These are phyloP conservation scores for Pseudocercospora cruenta DNA, from an alignment of 2,329 filamentous ascomycete genomes.

Conservation along the genomic window DNA sequence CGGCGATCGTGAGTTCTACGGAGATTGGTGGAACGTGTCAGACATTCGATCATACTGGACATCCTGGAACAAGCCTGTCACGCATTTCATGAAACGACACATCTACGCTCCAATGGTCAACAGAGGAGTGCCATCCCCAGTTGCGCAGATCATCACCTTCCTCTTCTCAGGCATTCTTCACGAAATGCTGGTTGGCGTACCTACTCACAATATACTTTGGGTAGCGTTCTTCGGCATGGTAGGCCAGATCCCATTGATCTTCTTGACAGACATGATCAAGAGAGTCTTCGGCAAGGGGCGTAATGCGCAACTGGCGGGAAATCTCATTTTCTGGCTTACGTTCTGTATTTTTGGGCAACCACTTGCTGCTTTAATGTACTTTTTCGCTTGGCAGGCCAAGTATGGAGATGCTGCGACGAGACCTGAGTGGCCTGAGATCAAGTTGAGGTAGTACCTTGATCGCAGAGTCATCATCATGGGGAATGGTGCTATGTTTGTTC, in stretches of 20 bases:
- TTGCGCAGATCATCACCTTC: slow-evolving; percentile 82
- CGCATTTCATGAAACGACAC: slow-evolving; percentile 94
- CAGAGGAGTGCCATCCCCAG: slow-evolving; percentile 72
- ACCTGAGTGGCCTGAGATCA: slow-evolving; percentile 32
- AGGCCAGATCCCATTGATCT: slow-evolving; percentile 85
- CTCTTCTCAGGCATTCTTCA: slow-evolving; percentile 85
- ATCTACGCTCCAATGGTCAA: slow-evolving; percentile 87
- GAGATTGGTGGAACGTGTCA: slow-evolving; percentile 96
- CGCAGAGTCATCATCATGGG: neutral
- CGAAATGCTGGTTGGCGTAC: slow-evolving; percentile 88
- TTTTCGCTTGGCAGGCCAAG: slow-evolving; percentile 96
- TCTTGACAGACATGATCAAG: slow-evolving; percentile 76
- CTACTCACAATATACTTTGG: slow-evolving; percentile 74
- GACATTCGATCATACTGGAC: slow-evolving; percentile 90
- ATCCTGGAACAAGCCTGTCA: slow-evolving; percentile 96
- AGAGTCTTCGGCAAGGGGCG: slow-evolving; percentile 68
- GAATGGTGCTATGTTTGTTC: slow-evolving; percentile 4
- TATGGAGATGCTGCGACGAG: slow-evolving; percentile 61
- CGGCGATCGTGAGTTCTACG: slow-evolving; percentile 92
- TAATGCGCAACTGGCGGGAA: slow-evolving; percentile 79
- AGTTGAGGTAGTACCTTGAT: slow-evolving; percentile 17
- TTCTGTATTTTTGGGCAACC: slow-evolving; percentile 97
- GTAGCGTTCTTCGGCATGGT: slow-evolving; percentile 96
- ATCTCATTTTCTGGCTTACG: slow-evolving; percentile 93
- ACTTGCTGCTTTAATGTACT: slow-evolving; percentile 88